Evolutionary conservation across 352 stramenopile genomes (phyloP), one percentile per base, ranked within the genome.

Genomic region (Stramenopiles sp.): DNA sequence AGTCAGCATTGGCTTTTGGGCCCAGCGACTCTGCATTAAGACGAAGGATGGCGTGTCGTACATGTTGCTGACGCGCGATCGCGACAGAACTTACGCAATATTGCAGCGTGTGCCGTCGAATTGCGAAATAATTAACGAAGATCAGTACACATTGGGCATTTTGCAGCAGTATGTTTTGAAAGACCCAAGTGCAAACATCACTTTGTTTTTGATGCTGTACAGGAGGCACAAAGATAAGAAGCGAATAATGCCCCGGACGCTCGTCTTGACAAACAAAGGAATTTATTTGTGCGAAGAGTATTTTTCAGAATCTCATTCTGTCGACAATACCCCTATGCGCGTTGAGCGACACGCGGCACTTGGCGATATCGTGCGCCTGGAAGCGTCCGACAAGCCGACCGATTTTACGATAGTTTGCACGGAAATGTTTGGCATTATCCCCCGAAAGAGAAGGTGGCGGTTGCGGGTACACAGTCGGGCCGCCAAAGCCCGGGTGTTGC

Each of bases 381-480:
- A 63, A 63, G 12, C 43, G 25, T 63, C 43, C 12, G 43, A 63
- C 12, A 12, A 25, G 12, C 43, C 43, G 25, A 63, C 43, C 12
- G 43, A 63, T 63, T 63, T 63, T 63, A 63, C 43, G 25, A 63
- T 63, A 12, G 43, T 63, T 18, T 63, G 43, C 25, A 63, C 43
- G 25, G 43, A 63, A 63, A 63, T 63, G 43, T 63, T 63, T 63
- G 43, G 43, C 25, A 63, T 63, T 63, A 63, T 63, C 12, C 43
- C 43, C 12, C 12, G 43, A 25, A 12, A 63, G 25, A 63, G 43
- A 63, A 12, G 43, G 25, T 63, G 43, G 43, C 43, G 43, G 12
- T 63, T 63, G 25, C 12, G 43, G 43, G 43, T 63, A 18, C 12
- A 63, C 25, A 63, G 12, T 25, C 12, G 43, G 43, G 43, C 43